Evolutionary conservation across 805 yeast genomes (phyloP), one percentile per base, ranked within the genome.

Genomic region (Brettanomyces naardenensis): DNA sequence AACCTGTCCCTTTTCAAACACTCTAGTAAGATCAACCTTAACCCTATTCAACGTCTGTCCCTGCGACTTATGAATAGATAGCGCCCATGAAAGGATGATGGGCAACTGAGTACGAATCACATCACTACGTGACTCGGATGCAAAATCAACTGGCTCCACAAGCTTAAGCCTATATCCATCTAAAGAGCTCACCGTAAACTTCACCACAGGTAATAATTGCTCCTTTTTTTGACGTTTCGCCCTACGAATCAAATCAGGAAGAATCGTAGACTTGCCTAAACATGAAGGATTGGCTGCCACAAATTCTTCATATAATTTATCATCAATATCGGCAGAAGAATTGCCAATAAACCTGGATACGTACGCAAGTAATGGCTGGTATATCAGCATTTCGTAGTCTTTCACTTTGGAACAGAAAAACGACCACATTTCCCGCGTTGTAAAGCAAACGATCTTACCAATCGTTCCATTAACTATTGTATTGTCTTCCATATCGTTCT

Each of bases 391-490:
- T 27, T 50, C 55, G 26, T 44, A 46, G n/a, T 54, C 60, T 22
- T 44, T 59, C 39, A 39, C 52, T 37, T 9, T 44, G 40, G 35
- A 52, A 50, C 26, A 38, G 29, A 44, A 54, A 43, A 33, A 42
- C 26, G 36, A 43, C 52, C 41, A 69, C 44, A 46, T 47, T 38
- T 25, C 41, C 25, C 53, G 53, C 47, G 45, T 41, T 35, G 71
- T 59, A 45, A 82, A 79, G 14, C 71, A 77, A 6, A 75, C 47
- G 1, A 92, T 80, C 28, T 69, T 75, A 0, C 99, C 99, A 28
- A 90, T 65, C 0, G 96, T 75, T 3, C 99, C 98, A 61, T 92
- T 92, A 29, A 92, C 97, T 28, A 92, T 64, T 3, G 67, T 61
- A 7, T 76, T 81, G 45, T 85, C 89, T 21, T 73, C 68, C 3